phyloP scores from a whole-genome alignment of 495 filamentous ascomycete species.

The Neurospora terricola region DNA sequence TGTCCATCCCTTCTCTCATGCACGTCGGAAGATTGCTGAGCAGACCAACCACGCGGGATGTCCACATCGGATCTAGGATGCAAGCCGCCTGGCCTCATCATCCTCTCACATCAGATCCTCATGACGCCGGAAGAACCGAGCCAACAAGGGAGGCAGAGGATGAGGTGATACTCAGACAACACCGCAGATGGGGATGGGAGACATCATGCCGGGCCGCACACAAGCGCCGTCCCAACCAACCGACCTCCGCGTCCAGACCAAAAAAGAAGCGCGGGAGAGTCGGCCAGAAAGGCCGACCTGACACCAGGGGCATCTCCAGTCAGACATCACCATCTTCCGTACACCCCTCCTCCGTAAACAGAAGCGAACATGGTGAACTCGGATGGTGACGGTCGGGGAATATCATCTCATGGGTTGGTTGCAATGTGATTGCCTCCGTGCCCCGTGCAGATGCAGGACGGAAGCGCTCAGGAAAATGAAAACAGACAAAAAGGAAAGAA shows the following conservation, averaged over 20 bases:
- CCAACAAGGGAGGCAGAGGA: neutral
- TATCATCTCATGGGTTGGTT: neutral
- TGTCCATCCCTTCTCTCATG: neutral
- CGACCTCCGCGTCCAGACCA: neutral
- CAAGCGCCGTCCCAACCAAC: neutral
- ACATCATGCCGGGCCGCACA: neutral
- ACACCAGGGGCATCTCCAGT: neutral
- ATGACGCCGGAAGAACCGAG: neutral
- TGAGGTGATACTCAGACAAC: neutral
- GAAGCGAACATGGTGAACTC: neutral
- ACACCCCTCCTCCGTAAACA: neutral
- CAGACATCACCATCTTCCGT: neutral
- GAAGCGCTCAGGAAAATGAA: neutral
- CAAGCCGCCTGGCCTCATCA: neutral
- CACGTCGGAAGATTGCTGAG: neutral
- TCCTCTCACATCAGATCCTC: neutral
- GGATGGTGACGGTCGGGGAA: neutral
- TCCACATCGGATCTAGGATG: neutral
- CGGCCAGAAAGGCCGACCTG: neutral
- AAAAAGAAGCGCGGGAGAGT: neutral
- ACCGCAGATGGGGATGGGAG: neutral
- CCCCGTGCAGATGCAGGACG: neutral
- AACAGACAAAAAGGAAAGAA: conserved; percentile 11
- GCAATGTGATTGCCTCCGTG: neutral
- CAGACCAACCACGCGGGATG: neutral